Conservation (phyloP, 768 basidiomycete species). For the Kwoniella sp. region DNA sequence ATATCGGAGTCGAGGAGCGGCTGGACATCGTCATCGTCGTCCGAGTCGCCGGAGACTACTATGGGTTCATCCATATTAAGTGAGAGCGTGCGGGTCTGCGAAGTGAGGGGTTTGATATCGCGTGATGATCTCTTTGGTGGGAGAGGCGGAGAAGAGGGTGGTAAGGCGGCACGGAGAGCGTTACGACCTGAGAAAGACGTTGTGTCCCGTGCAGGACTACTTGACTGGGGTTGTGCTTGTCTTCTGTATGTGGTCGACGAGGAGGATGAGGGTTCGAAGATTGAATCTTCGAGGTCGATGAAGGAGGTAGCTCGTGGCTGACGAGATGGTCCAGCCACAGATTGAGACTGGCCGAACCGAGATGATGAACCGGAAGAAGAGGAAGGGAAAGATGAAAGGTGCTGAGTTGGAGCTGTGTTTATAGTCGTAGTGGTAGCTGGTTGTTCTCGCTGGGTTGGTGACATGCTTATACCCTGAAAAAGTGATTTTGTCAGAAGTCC, state of each 20-base stretch:
- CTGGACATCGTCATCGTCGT: slow-evolving; percentile 26
- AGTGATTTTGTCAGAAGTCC: neutral
- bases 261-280: neutral
- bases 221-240: neutral
- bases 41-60: slow-evolving; percentile 14
- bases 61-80: slow-evolving; percentile 7
- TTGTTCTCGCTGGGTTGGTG: neutral
- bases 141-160: neutral
- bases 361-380: neutral
- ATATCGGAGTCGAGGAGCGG: slow-evolving; percentile 22
- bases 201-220: neutral
- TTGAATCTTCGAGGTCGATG: neutral
- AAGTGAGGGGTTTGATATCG: slow-evolving; percentile 1
- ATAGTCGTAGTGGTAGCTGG: neutral
- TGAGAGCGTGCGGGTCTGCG: neutral
- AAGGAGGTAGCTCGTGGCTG: neutral
- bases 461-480: neutral
- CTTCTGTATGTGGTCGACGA: neutral
- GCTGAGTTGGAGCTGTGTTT: neutral
- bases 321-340: neutral
- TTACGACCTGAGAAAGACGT: neutral
- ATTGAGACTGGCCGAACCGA: neutral
- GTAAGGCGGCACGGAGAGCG: neutral
- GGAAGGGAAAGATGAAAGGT: slow-evolving; percentile 1
- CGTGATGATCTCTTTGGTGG: neutral